phyloP scores from a whole-genome alignment of 169 alveolate genomes.

The Eimeria tenella region DNA sequence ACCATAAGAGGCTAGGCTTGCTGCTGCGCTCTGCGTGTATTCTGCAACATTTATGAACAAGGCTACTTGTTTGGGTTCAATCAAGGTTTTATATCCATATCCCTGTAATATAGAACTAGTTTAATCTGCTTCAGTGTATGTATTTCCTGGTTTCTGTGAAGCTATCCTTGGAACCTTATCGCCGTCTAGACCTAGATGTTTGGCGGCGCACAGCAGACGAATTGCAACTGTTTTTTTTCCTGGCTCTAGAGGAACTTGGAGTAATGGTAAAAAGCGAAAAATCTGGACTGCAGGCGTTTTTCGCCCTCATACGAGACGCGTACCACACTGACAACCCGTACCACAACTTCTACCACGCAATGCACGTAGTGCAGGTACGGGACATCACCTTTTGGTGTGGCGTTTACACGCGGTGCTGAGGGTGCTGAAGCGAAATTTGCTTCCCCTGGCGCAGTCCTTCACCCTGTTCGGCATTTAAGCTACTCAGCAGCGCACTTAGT shows the following conservation, averaged over 20 bases:
- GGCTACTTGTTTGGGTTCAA: too few relatives aligned
- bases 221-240: constrained; percentile 73
- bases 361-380: constrained; percentile 78
- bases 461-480: too few relatives aligned
- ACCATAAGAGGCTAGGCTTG: too few relatives aligned
- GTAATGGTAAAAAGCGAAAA: constrained; percentile 71
- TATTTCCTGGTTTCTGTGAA: neutral
- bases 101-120: too few relatives aligned
- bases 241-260: constrained; percentile 70
- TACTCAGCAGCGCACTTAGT: too few relatives aligned
- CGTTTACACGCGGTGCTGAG: neutral
- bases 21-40: too few relatives aligned
- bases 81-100: too few relatives aligned
- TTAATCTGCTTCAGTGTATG: neutral
- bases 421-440: too few relatives aligned
- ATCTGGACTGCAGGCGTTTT: constrained; percentile 50
- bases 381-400: neutral
- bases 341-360: constrained; percentile 80
- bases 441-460: too few relatives aligned
- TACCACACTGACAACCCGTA: constrained; percentile 82
- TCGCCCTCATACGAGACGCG: constrained; percentile 76
- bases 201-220: constrained; percentile 77
- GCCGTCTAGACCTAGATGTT: constrained; percentile 73
- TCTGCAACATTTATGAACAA: too few relatives aligned
- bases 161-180: constrained; percentile 74